Evolutionary conservation across 1,284 basidiomycete species (phyloP), one percentile per base, ranked within the genome.

Genomic region (Naganishia sp.): DNA sequence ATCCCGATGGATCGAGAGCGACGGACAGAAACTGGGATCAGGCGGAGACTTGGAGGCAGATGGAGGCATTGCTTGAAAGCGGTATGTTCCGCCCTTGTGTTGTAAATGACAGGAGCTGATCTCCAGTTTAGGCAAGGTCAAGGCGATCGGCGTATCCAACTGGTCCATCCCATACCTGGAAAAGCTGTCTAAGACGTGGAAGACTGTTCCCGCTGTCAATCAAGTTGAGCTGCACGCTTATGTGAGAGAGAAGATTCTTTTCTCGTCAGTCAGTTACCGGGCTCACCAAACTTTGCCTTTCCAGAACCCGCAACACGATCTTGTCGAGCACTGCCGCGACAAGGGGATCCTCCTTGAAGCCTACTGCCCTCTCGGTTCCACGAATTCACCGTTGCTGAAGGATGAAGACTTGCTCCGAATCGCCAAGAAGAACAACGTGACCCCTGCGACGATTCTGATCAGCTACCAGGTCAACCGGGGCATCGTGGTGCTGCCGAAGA

Each of bases 281-380:
- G 35, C 35, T 39, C 4, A 39, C 10, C 35, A 39, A 13, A 4
- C 7, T 13, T 39, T 39, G 35, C 35, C 35, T 9, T 89, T 88
- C 77, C 35, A 39, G 35, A 89, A 89, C 78, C 88, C 89, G 0
- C 86, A 92, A 73, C 87, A 87, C 77, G 83, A 87, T 65, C 84
- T 92, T 54, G 72, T 89, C 65, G 77, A 81, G 18, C 92, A 86
- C 80, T 84, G 90, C 75, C 83, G 85, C 73, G 80, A 82, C 42
- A 86, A 90, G 75, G 83, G 82, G 42, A 93, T 94, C 72, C 79
- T 87, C 32, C 81, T 89, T 0, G 84, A 92, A 76, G 90, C 90
- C 0, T 94, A 92, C 79, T 91, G 88, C 10, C 92, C 92, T 3
- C 84, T 93, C 35, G 91, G 91, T 6, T 90, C 88, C 21, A 85